Evolutionary conservation across 441 rosid species (phyloP), one percentile per base, ranked within the genome.

Genomic region (Jatropha multifida): DNA sequence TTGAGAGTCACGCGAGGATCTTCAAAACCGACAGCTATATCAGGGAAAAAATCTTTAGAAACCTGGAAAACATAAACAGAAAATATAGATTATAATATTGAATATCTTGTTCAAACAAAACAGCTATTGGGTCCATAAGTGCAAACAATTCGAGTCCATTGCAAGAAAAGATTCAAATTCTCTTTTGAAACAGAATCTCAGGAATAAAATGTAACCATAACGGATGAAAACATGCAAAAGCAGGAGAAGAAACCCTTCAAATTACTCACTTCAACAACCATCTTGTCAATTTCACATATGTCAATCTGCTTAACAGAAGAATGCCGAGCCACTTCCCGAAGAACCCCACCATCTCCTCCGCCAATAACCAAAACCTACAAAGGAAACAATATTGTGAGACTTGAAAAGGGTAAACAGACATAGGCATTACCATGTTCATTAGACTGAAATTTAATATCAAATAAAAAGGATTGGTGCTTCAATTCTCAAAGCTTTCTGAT

Each of bases 321-420:
- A 81, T 94, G 90, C 46, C 96, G 95, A 71, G 95, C 81, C 76
- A 92, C 96, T 83, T 94, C 98, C 66, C 98, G 87, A 58, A 92
- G 81, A 76, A 94, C 97, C 7, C 98, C 98, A 26, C 98, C 98
- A 83, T 92, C 98, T 67, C 98, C 98, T 74, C 98, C 98, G n/a
- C 98, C 98, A 79, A 94, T 94, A 65, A 94, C 98, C 84, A 94
- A 74, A 62, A 92, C 98, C 98, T 92, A 82, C 64, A 78, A 41
- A 62, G 74, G 15, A 69, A 52, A 32, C 56, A 46, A 73, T 20
- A 71, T 2, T 11, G 5, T 11, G 49, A 75, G 54, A 41, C 23
- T 44, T 27, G n/a, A 60, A 69, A 61, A 12, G 42, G 38, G 11
- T 20, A 27, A 23, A 71, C 41, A 69, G 37, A 74, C 1, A 3